These are phyloP conservation scores for Periconia sp. DNA, from an alignment of 2,329 filamentous ascomycete species.

Conservation along the genomic window DNA sequence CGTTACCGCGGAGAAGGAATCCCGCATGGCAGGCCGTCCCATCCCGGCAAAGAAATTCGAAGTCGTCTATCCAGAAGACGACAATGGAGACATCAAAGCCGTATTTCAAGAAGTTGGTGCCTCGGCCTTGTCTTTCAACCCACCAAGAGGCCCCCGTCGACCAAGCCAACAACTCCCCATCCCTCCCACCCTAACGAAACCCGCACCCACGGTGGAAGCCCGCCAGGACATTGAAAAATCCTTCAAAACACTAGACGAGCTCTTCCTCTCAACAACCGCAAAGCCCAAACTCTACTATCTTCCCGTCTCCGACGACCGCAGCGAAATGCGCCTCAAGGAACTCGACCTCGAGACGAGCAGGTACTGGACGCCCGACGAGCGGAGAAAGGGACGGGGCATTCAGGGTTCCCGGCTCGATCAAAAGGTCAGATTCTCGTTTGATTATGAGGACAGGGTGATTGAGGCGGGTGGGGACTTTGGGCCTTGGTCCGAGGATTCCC, in stretches of 20 bases:
- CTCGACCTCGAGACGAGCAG: constrained; percentile 55
- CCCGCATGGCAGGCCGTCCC: constrained; percentile 24
- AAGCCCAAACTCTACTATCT: constrained; percentile 71
- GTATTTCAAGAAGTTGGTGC: constrained; percentile 43
- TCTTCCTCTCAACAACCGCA: constrained; percentile 64
- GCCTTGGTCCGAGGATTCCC: constrained; percentile 30
- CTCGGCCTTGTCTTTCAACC: constrained; percentile 16
- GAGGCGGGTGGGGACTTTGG: constrained; percentile 46
- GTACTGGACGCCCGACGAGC: constrained; percentile 47
- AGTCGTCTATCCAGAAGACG: constrained; percentile 32
- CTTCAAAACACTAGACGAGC: constrained; percentile 64
- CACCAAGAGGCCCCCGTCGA: constrained; percentile 25
- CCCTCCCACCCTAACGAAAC: constrained; percentile 2
- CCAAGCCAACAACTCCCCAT: constrained; percentile 8
- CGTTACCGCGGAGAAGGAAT: constrained; percentile 34
- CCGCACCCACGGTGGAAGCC: constrained; percentile 14
- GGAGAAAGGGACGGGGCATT: constrained; percentile 36
- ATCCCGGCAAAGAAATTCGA: constrained; percentile 36
- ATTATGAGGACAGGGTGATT: constrained; percentile 51
- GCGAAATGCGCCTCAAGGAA: constrained; percentile 67
- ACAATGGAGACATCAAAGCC: constrained; percentile 27
- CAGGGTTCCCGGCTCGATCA: constrained; percentile 37
- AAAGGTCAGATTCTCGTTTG: constrained; percentile 51
- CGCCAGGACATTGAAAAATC: constrained; percentile 29
- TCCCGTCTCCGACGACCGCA: constrained; percentile 70